phyloP scores from a whole-genome alignment of 108 stramenopile species.

The Skeletonema potamos region DNA sequence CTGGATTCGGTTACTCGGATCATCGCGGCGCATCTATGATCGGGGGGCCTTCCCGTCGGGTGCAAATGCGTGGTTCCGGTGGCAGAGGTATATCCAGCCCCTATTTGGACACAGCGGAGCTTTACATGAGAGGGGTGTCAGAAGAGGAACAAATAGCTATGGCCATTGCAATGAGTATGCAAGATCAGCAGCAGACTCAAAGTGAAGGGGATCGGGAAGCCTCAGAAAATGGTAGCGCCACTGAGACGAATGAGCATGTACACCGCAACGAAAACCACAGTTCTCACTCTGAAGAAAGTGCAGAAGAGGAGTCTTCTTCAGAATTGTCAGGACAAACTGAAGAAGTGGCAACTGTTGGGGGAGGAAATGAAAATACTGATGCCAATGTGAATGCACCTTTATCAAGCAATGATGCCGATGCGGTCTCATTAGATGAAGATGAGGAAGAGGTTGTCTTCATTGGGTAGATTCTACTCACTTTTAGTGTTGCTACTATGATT shows the following conservation, averaged over 20 bases:
- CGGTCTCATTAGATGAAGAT: neutral
- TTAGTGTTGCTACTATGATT: neutral
- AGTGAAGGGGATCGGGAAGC: neutral
- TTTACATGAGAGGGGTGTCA: constrained; percentile 68
- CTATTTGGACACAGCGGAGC: constrained; percentile 45
- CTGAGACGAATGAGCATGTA: neutral
- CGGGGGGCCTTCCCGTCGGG: constrained; percentile 6
- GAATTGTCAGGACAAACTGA: neutral
- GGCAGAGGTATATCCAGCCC: constrained; percentile 14
- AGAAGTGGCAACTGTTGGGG: neutral
- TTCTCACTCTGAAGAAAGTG: neutral
- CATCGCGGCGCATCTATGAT: no score
- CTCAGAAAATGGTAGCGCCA: neutral
- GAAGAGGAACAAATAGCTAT: constrained; percentile 85
- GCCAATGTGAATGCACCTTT: neutral
- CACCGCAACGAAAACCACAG: neutral
- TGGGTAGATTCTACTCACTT: neutral
- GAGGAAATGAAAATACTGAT: neutral
- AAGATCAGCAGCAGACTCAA: constrained; percentile 32
- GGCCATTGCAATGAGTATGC: constrained; percentile 84
- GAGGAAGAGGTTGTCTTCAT: neutral
- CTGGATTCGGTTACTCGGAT: neutral
- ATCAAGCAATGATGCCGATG: neutral
- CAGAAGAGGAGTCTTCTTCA: constrained; percentile 7
- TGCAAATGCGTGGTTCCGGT: constrained; percentile 10